Evolutionary conservation across 2,329 filamentous ascomycete genomes (phyloP).

Genomic region (Albifimbria verrucaria): DNA sequence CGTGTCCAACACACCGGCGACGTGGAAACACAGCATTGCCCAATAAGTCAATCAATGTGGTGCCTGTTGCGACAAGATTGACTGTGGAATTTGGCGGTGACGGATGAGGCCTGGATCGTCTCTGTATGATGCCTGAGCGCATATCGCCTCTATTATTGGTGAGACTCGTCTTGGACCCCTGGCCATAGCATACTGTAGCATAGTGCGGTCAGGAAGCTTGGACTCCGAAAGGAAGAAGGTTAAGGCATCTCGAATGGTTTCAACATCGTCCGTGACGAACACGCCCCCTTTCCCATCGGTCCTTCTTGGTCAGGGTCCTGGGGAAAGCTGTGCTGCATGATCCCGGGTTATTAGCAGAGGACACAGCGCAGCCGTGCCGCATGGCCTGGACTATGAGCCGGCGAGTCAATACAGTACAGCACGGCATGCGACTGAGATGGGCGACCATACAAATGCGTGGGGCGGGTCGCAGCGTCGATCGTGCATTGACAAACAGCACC

Average conservation of each 20-base stretch:
- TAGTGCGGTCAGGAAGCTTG: background rate
- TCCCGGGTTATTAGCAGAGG: background rate
- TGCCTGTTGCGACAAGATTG: background rate
- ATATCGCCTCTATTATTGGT: background rate
- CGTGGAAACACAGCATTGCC: background rate
- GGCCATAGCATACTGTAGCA: background rate
- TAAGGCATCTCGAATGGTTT: no score
- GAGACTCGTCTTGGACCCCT: background rate
- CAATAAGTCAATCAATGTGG: background rate
- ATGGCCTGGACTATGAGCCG: background rate
- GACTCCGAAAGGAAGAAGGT: no score
- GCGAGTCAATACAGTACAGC: background rate
- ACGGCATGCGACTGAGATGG: no score
- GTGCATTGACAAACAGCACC: background rate
- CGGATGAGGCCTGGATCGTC: background rate
- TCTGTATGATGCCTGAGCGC: background rate
- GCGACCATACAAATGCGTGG: no score
- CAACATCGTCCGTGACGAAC: background rate
- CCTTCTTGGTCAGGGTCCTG: background rate
- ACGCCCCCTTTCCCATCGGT: background rate
- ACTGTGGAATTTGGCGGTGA: background rate
- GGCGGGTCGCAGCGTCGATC: background rate
- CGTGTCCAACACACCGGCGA: no score
- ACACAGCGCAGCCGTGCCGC: background rate
- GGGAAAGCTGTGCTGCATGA: background rate